Evolutionary conservation across 2,329 filamentous ascomycete genomes (phyloP), one percentile per base, ranked within the genome.

Genomic region (Kalaharituber pfeilii): DNA sequence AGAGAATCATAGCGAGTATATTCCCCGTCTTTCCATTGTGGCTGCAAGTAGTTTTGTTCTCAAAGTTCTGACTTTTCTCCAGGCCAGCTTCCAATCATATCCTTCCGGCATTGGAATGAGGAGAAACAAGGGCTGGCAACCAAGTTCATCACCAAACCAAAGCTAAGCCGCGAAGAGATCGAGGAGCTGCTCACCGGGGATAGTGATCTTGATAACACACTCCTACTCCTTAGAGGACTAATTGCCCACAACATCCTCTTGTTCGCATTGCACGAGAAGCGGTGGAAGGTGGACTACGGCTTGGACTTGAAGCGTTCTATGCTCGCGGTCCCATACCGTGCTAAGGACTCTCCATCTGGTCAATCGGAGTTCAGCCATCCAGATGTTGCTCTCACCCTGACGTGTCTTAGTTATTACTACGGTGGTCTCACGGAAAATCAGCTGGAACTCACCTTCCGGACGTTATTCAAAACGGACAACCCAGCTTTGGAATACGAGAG

Each of bases 281-380:
- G 80, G 1, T 85, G 77, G 76, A 67, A 75, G 2, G 80, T 85
- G 0, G 74, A 82, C 53, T 85, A 80, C 56, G 80, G 81, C 0
- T 67, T 76, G 0, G 73, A 78, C 60, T 56, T 61, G 0, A 61
- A 57, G 0, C 65, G 76, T 2, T 58, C 59, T 0, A 73, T 71
- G 0, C 69, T 82, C 0, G 74, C 75, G 0, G 76, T 83, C 0
- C 80, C 78, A 0, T 83, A 73, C 58, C 69, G 70, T 7, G 77
- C 77, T 0, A 82, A 82, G 53, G 78, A 79, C 50, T 72, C 60
- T 2, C 79, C 78, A 0, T 69, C 74, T 0, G 65, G 70, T 0
- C 69, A 75, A 2, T 73, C 78, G 0, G 78, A 82, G 57, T 82
- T 80, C 61, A 78, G 77, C 11, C 77, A 82, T 33, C 76, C 77